phyloP scores from a whole-genome alignment of 352 stramenopile species.

The Elongisporangium undulatum region DNA sequence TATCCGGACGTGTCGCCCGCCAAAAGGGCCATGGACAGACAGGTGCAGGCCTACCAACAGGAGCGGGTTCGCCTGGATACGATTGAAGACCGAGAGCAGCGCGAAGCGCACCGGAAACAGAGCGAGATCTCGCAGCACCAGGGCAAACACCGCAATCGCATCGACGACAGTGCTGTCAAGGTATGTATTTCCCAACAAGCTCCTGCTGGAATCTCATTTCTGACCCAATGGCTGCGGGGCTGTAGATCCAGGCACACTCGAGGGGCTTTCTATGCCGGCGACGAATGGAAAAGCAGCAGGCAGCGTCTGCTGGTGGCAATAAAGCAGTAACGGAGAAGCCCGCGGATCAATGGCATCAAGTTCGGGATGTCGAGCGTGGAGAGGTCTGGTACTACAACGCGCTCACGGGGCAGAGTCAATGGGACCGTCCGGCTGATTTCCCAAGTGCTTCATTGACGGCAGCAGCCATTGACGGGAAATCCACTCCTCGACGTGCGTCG shows the following conservation, averaged over 20 bases:
- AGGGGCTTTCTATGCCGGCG: slow-evolving; percentile 50
- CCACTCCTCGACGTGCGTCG: not conserved
- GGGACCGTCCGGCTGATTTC: slow-evolving; percentile 45
- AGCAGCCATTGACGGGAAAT: not conserved
- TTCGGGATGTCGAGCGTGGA: slow-evolving; percentile 58
- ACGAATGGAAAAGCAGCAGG: slow-evolving; percentile 14
- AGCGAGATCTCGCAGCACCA: slow-evolving; percentile 15
- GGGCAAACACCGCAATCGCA: slow-evolving; percentile 23
- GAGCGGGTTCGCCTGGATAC: slow-evolving; percentile 37
- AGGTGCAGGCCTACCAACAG: slow-evolving; percentile 23
- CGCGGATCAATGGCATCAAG: slow-evolving; percentile 52
- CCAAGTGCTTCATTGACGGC: not conserved
- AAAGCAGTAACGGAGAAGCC: slow-evolving; percentile 1
- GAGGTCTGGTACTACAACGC: slow-evolving; percentile 86
- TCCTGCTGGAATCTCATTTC: not conserved
- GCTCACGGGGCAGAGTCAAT: slow-evolving; percentile 65
- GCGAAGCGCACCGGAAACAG: slow-evolving; percentile 7
- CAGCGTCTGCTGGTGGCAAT: not conserved
- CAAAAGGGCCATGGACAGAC: slow-evolving; percentile 43
- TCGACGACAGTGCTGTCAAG: slow-evolving; percentile 46
- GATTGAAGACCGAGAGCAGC: slow-evolving; percentile 20
- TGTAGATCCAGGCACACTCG: slow-evolving; percentile 62
- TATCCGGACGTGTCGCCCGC: slow-evolving; percentile 43
- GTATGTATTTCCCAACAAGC: slow-evolving; percentile 4
- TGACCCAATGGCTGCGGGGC: not conserved